Base-by-base conservation (phyloP, 108 stramenopile species). In the Skeletonema marinoi region DNA sequence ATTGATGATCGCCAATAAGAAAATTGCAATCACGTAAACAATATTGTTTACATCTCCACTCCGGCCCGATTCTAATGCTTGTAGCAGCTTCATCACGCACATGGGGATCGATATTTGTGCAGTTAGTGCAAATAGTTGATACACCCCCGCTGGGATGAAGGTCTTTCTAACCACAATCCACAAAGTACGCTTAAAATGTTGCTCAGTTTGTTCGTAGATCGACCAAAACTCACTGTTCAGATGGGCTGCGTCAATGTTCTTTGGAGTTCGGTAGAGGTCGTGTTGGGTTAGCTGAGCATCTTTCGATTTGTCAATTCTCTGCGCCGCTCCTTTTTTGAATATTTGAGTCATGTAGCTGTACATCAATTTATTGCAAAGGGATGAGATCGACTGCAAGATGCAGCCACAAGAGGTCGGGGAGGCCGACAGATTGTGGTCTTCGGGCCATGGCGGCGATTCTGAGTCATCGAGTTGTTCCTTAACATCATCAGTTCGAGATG, bases 71-170 rank as follows among this genome's bases (percentile, higher is more conserved):
- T 90, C 90, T 29, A 93, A 38, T 5, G 89, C 62, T 48, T 42
- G 59, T 30, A 95, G 65, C 8, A 95, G 50, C 50, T 87, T 68
- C 48, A 86, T 80, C 5, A 95, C 87, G 44, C 87, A 66, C 21
- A 95, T 60, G 8, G 94, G 94, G 54, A 88, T 68, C 10, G 75
- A 60, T 13, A 89, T 65, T 58, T 91, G 90, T 68, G 85, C 85
- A 2, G 86, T 16, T 12, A 88, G 74, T 21, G 87, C 84, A n/a
- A 92, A 39, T n/a, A 92, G 68, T 71, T 93, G 79, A 67, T 68
- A 92, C 46, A 88, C 36, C 32, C 90, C 92, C 10, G 92, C 89
- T n/a, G 86, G 87, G 41, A 87, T 30, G 67, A 86, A 90, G 0
- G 74, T 86, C 1, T 83, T 82, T 35, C 60, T 60, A 19, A 81